Evolutionary conservation across 2,329 filamentous ascomycete species (phyloP).

Genomic region (Pseudogymnoascus sp.): DNA sequence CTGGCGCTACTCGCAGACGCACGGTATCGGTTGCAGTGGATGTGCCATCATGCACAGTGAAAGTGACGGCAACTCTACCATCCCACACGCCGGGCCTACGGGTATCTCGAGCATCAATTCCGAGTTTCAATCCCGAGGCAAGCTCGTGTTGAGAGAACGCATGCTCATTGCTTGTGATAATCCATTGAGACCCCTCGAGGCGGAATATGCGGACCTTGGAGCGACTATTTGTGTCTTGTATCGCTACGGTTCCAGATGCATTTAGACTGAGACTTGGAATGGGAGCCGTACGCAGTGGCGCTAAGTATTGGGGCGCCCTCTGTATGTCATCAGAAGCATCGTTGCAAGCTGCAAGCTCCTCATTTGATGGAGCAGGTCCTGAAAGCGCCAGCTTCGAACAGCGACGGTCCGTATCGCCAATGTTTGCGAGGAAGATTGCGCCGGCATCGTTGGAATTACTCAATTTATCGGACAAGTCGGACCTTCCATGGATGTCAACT

Average conservation of each 20-base stretch:
- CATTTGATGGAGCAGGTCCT: conserved; percentile 15
- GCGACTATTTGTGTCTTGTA: neutral
- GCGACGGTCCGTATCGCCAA: conserved; percentile 27
- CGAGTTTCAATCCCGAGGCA: neutral
- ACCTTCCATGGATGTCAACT: conserved; percentile 19
- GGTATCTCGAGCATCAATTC: neutral
- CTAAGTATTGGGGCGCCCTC: conserved; percentile 26
- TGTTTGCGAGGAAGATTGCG: conserved; percentile 32
- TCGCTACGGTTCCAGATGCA: neutral
- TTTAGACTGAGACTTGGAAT: neutral
- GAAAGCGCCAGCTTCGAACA: conserved; percentile 19
- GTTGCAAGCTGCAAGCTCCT: conserved; percentile 27
- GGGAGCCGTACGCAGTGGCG: conserved; percentile 27
- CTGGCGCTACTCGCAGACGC: conserved; percentile 30
- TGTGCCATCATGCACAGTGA: neutral
- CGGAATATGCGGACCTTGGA: neutral
- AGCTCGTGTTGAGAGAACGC: neutral
- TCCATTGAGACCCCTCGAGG: neutral
- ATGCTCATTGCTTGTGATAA: neutral
- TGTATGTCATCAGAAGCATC: conserved; percentile 31
- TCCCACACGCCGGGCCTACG: neutral
- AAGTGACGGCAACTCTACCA: neutral
- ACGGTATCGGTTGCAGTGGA: conserved; percentile 23
- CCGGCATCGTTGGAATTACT: conserved; percentile 21
- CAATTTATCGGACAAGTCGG: conserved; percentile 22